Base-by-base conservation (phyloP, 2,329 filamentous ascomycete species). In the Camptophora hylomeconis region DNA sequence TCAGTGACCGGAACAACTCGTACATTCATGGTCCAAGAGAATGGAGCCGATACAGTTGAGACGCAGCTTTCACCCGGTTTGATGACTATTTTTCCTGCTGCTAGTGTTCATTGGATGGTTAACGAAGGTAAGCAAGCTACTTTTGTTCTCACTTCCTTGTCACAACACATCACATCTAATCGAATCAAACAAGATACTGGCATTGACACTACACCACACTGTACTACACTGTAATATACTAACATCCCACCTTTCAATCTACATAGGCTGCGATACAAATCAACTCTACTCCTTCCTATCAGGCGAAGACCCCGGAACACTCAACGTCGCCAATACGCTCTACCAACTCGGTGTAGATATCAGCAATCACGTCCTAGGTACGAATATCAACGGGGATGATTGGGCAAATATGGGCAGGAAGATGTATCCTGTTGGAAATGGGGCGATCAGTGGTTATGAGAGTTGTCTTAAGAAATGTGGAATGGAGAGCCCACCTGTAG, bases 21-120 rank as follows among this genome's bases (percentile, higher is more conserved):
- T 22, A 67, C 61, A 7, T 67, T 54, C 43, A 67, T 67, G 61
- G 54, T 59, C 23, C 51, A 58, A 30, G 64, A 68, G 45, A 68
- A 68, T 33, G 63, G 62, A 3, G 62, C 60, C 0, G 47, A 49
- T 6, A 48, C 56, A 2, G 51, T 67, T 3, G 51, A 40, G 17
- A 51, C 55, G 10, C 52, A 49, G 1, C 47, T 68, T 20, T 52
- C 46, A 3, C 51, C 60, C 1, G 57, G 58, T 11, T 52, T 58
- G 35, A 60, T 63, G 50, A 67, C 64, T 1, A 53, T 67, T 12
- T 69, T 68, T 37, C 65, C 63, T 1, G 45, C 45, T 9, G 63
- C 51, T 2, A 58, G 54, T 35, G 38, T 67, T 25, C 64, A 68
- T 40, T 54, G 52, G 28, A 67, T 67, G 63, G 55, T 38, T 29